These are phyloP conservation scores for Melaleuca alternifolia DNA, from an alignment of 345 rosid species.

Conservation along the genomic window DNA sequence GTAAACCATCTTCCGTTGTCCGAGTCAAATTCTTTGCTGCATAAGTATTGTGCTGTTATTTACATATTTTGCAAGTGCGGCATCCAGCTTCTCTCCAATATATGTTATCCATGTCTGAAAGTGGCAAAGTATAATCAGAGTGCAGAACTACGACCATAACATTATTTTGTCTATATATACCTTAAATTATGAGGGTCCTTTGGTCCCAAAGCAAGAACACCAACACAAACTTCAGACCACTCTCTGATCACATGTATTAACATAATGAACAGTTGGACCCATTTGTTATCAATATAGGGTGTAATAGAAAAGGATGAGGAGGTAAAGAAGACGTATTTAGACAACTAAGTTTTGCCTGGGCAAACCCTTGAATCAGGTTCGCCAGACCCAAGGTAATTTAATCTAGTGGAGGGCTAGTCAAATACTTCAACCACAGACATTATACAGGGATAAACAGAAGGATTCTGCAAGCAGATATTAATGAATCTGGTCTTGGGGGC, in stretches of 20 bases:
- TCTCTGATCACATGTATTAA: background rate
- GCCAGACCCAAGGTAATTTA: background rate
- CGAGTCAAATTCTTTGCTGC: conserved; percentile 12
- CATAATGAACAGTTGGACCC: background rate
- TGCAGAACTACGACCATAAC: background rate
- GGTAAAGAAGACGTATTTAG: background rate
- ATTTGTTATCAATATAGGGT: background rate
- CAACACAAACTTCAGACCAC: background rate
- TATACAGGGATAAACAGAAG: background rate
- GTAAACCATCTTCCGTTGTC: background rate
- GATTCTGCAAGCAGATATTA: background rate
- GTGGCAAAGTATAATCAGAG: background rate
- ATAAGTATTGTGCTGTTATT: conserved; percentile 7
- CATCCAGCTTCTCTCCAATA: conserved; percentile 78
- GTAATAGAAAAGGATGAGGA: background rate
- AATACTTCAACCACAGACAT: background rate
- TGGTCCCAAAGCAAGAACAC: background rate
- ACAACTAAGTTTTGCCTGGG: background rate
- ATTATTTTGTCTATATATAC: background rate
- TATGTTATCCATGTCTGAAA: conserved; percentile 79
- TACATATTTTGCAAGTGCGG: conserved; percentile 41
- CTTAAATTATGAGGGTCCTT: background rate
- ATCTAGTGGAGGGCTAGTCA: background rate
- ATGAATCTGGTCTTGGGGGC: too few species aligned
- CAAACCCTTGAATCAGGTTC: background rate